Evolutionary conservation across 257 asterid genomes (phyloP), one percentile per base, ranked within the genome.

Genomic region (Scutellaria galericulata): DNA sequence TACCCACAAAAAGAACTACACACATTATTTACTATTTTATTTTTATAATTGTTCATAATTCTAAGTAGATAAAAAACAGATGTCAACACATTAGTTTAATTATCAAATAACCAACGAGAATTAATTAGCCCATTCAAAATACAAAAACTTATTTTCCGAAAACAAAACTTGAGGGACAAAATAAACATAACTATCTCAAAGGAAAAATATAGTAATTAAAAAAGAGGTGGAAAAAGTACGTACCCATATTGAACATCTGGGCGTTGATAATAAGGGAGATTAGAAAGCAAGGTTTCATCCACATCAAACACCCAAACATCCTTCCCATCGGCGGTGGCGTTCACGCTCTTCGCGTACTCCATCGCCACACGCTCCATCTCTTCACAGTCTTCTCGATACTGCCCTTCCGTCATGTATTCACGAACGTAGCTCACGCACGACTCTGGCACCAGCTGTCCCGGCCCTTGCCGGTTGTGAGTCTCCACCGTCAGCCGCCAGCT

Each of bases 401-500:
- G 97, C 46, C 78, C 42, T 31, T 96, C 94, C 12, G 82, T 65
- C 88, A 90, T 87, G 83, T 90, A 90, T 62, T 85, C 83, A 3
- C 92, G 89, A 4, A 90, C 69, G 62, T 90, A 90, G 9, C 40
- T 18, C 68, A 73, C 90, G 24, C 97, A 90, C 3, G 84, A 35
- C 14, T 13, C 62, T 0, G 96, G 96, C 12, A 88, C 87, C 51
- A 58, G 2, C 8, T 7, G 27, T 24, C 27, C 40, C 93, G 91
- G 88, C 62, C 71, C 59, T 0, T 61, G 79, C 44, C 83, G 24
- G 83, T 87, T 88, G 79, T 84, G 56, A 7, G 96, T 80, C 77
- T 90, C 96, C 46, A 87, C 96, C 2, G 87, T 92, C 9, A 90
- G 71, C 55, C 96, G 90, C 97, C 97, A 90, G 78, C 92, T 87